Base-by-base conservation (phyloP, 805 yeast species). In the Starmerella powellii region DNA sequence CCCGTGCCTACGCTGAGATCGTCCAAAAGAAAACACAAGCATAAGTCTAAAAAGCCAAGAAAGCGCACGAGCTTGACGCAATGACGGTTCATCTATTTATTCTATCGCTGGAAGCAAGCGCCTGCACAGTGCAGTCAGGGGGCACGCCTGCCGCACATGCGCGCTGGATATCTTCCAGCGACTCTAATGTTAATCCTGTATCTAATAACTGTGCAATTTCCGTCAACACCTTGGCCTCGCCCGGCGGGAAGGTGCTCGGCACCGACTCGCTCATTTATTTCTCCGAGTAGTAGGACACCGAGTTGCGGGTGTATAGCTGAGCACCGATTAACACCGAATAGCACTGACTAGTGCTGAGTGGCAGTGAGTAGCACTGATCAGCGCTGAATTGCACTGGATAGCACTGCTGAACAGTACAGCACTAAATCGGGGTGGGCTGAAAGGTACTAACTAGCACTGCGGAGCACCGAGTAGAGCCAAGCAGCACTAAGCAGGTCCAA, bases 151-250 rank as follows among this genome's bases (percentile, higher is more conserved):
- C 50, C 8, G 53, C 56, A 16, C 53, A 48, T 31, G 57, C 54
- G 19, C 45, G 48, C 34, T 47, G 41, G 33, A 59, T 54, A 10
- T 47, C 44, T 12, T 42, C 45, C 40, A 62, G 37, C 8, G 55
- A 49, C n/a, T 48, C 48, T 21, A 31, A 47, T 24, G 48, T 52
- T 8, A 63, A 36, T 4, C 51, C 54, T 0, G 63, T 51, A 21
- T 59, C 55, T 3, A 63, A 50, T n/a, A 63, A 40, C 38, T 46
- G 44, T 6, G 64, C 53, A 1, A 63, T 46, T 39, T 60, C 63
- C 6, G 8, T 23, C 12, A 52, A 34, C 3, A 17, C 31, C 23
- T 17, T 13, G 10, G 24, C 24, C 11, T 45, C 42, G 18, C 18
- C 17, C n/a, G 8, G 31, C 6, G 13, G 29, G 13, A 26, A 13